phyloP scores from a whole-genome alignment of 345 rosid genomes.

The Citrus reticulata region DNA sequence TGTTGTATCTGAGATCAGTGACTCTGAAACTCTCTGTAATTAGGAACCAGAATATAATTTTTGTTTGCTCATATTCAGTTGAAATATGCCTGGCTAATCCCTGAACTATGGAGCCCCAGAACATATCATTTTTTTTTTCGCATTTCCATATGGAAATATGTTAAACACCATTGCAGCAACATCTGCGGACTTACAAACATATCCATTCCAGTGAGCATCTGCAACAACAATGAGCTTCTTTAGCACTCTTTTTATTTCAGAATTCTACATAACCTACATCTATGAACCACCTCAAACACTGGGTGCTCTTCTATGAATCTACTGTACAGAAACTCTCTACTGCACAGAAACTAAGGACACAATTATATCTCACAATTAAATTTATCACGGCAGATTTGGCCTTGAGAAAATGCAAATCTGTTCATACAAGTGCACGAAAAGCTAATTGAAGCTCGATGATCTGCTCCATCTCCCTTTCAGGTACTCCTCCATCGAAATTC shows the following conservation, averaged over 20 bases:
- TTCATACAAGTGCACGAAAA: neutral
- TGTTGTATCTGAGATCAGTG: neutral
- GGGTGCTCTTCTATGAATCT: neutral
- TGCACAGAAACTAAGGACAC: neutral
- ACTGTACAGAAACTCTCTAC: neutral
- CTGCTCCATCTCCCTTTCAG: constrained; percentile 59
- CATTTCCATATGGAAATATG: neutral
- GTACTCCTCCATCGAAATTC: constrained; percentile 44
- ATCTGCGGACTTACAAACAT: neutral
- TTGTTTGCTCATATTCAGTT: neutral
- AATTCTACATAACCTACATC: neutral
- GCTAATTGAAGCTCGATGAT: constrained; percentile 56
- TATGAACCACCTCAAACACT: constrained; percentile 18
- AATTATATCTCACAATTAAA: neutral
- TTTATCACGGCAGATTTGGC: neutral
- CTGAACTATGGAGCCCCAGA: neutral
- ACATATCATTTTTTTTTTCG: fast-evolving
- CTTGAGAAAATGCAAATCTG: neutral
- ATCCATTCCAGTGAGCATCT: neutral
- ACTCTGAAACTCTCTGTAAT: neutral
- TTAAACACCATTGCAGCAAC: neutral
- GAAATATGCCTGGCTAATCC: neutral
- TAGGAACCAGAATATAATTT: neutral
- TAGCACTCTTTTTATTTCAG: neutral
- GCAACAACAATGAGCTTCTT: neutral